Conservation (phyloP, 768 basidiomycete species). For the Lactarius indigo region DNA sequence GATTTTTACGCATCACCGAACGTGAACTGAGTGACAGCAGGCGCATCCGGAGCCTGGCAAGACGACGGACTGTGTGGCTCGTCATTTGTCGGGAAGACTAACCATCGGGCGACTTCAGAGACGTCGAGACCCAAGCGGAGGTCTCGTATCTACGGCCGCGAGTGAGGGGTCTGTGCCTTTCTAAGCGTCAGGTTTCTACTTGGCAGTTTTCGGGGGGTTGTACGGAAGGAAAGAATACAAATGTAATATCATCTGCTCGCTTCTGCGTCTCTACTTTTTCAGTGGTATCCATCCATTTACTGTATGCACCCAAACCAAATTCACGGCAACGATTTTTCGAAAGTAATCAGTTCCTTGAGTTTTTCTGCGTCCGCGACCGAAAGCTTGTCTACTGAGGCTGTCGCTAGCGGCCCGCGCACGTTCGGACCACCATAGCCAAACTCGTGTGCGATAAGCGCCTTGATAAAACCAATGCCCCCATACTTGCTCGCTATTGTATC, state of each 20-base stretch:
- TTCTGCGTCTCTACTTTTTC: background rate
- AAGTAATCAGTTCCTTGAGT: slow-evolving; percentile 32
- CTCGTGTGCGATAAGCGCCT: slow-evolving; percentile 55
- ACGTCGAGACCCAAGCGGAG: background rate
- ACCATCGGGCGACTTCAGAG: background rate
- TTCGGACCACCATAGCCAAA: slow-evolving; percentile 58
- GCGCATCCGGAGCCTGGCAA: slow-evolving; percentile 33
- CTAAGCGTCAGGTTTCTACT: background rate
- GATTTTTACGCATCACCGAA: background rate
- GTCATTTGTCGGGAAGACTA: slow-evolving; percentile 7
- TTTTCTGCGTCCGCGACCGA: slow-evolving; percentile 25
- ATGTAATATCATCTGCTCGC: background rate
- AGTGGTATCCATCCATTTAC: background rate
- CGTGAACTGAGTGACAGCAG: background rate
- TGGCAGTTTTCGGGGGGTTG: background rate
- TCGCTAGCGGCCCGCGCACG: slow-evolving; percentile 31
- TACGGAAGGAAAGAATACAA: background rate
- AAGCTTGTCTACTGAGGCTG: slow-evolving; percentile 22
- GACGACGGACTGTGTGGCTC: slow-evolving; percentile 35
- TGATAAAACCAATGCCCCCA: slow-evolving; percentile 66
- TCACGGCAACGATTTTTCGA: slow-evolving; percentile 32
- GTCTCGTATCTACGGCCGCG: background rate
- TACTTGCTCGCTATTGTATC: slow-evolving; percentile 63
- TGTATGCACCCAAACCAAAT: background rate
- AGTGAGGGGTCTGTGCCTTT: background rate